Evolutionary conservation across 1,139 yeast species (phyloP).

Genomic region (Yarrowia galli): DNA sequence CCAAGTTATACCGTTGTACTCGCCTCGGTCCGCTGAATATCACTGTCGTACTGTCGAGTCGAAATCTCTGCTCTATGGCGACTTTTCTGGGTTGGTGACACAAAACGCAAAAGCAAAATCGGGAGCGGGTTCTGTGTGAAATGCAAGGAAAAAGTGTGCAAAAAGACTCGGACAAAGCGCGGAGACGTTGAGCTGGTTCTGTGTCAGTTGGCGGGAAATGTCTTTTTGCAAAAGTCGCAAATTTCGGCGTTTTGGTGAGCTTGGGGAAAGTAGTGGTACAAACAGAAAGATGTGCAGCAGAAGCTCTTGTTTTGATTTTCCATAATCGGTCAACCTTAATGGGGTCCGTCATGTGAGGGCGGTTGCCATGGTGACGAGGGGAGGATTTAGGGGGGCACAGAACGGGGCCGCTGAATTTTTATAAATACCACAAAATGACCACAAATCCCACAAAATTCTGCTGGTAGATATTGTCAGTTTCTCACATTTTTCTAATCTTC

Average conservation of each 20-base stretch:
- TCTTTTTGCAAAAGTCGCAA: background rate
- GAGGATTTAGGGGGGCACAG: background rate
- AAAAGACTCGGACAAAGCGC: too few species aligned
- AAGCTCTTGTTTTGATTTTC: constrained; percentile 34
- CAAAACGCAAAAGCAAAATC: too few species aligned
- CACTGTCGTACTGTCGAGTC: too few species aligned
- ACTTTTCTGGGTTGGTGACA: too few species aligned
- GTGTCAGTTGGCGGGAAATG: background rate
- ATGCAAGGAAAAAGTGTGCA: too few species aligned
- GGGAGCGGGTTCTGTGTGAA: too few species aligned
- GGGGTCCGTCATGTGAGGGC: constrained; percentile 14
- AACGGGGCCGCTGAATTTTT: too few species aligned
- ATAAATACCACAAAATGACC: background rate
- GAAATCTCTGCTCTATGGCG: too few species aligned
- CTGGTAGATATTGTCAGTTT: background rate
- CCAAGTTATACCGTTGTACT: too few species aligned
- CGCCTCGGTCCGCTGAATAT: too few species aligned
- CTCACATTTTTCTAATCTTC: background rate
- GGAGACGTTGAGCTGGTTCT: too few species aligned
- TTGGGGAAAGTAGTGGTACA: constrained; percentile 10
- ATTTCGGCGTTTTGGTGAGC: too few species aligned
- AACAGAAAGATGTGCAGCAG: background rate
- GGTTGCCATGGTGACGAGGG: constrained; percentile 22
- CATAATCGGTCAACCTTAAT: constrained; percentile 36
- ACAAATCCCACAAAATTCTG: background rate